Base-by-base conservation (phyloP, 31 red algal genomes). In the Porphyra umbilicalis region DNA sequence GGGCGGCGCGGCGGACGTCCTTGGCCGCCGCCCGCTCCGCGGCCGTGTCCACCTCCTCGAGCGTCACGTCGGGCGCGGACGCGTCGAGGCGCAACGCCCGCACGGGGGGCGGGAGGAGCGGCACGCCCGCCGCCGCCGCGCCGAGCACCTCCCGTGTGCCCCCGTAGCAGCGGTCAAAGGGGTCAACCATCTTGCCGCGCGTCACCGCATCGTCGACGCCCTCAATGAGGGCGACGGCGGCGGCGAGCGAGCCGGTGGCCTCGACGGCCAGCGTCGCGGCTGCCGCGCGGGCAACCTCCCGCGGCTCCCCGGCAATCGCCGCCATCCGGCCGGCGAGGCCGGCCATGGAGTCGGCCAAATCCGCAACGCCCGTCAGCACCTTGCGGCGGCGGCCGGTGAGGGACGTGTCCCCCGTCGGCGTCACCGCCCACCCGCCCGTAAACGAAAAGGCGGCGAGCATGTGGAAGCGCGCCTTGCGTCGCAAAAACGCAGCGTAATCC, bases 401-500 rank as follows among this genome's bases (percentile, higher is more conserved):
- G 35, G 85, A 82, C 37, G 79, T 81, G 34, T 80, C 81, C 10
- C 87, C 87, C 40, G 89, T 84, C 9, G 38, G 32, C 79, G 75
- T 83, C 33, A 82, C n/a, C 33, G 77, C 81, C 91, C 91, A 93
- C 75, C 87, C 18, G 35, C 92, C 88, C 10, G 88, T 74, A 39
- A 95, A 88, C 6, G 80, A 85, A 39, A 81, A 81, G 18, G 87
- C 88, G 33, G 84, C 57, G 30, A 85, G 81, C 76, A 85, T 80
- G 39, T 95, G 92, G 76, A 90, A 95, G 71, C 79, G 42, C 46
- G 88, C 85, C 80, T 90, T 95, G 37, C 83, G 86, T 36, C 92
- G 77, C 14, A 95, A 76, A 20, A 88, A 76, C 18, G 88, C 85
- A 0, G 92, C 35, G 86, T 90, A 95, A 32, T 87, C 83, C 34